Evolutionary conservation across 1,139 yeast species (phyloP).

Genomic region (Taphrina flavorubra): DNA sequence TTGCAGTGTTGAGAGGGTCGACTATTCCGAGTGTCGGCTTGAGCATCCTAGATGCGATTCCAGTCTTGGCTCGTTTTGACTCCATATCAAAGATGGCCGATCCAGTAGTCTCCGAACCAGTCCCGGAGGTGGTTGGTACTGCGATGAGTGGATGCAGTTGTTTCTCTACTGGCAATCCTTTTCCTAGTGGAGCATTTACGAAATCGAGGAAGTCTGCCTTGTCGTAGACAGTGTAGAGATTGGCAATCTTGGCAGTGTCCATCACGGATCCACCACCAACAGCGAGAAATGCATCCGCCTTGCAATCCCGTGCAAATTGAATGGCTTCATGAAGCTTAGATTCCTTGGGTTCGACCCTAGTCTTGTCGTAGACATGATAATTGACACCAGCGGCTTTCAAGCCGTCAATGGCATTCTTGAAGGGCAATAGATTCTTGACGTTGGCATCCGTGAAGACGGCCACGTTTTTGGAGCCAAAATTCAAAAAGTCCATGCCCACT

Average conservation of each 20-base stretch:
- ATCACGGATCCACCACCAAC: slow-evolving; percentile 57
- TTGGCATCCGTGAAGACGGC: slow-evolving; percentile 52
- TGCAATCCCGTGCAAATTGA: slow-evolving; percentile 52
- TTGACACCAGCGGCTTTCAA: slow-evolving; percentile 53
- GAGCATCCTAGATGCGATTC: slow-evolving; percentile 54
- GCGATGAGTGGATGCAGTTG: slow-evolving; percentile 55
- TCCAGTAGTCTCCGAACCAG: slow-evolving; percentile 50
- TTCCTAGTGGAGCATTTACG: slow-evolving; percentile 56
- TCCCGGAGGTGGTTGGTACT: slow-evolving; percentile 58
- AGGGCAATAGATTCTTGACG: slow-evolving; percentile 50
- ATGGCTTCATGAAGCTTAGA: slow-evolving; percentile 52
- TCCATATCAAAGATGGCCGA: slow-evolving; percentile 51
- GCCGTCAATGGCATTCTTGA: slow-evolving; percentile 51
- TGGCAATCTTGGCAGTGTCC: slow-evolving; percentile 56
- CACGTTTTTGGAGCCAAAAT: slow-evolving; percentile 51
- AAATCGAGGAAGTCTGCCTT: slow-evolving; percentile 54
- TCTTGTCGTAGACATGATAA: slow-evolving; percentile 53
- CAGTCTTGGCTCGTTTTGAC: slow-evolving; percentile 53
- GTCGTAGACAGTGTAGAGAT: slow-evolving; percentile 53
- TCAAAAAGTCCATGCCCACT: slow-evolving; percentile 54
- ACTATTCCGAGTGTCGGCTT: slow-evolving; percentile 55
- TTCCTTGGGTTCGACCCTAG: slow-evolving; percentile 55
- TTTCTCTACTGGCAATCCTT: slow-evolving; percentile 53
- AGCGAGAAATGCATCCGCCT: slow-evolving; percentile 54
- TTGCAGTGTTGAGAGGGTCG: slow-evolving; percentile 55